A percentile compares a stretch with the other conserved stretches of the same genome.
These are phyloP conservation scores for Dryas octopetala DNA, from an alignment of 306 rosid genomes.

Conservation along the genomic window DNA sequence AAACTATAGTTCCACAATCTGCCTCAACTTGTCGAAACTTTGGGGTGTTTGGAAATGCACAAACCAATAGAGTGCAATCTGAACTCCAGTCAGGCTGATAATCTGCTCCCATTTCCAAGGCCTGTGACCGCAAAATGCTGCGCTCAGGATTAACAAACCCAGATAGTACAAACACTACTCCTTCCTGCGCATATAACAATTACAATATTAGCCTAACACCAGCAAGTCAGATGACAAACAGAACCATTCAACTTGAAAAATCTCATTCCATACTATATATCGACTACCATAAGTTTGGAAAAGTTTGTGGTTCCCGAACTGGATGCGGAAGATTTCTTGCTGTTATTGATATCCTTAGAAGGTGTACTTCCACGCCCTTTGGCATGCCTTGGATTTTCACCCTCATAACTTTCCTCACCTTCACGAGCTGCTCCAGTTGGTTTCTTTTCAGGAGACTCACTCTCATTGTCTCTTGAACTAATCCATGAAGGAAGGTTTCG, in stretches of 20 bases:
- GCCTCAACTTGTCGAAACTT: slow-evolving; percentile 91
- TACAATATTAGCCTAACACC: slow-evolving; percentile 15
- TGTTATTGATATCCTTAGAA: slow-evolving; percentile 27
- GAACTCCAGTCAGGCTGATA: slow-evolving; percentile 87
- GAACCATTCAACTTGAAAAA: slow-evolving; percentile 7
- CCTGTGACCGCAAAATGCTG: slow-evolving; percentile 70
- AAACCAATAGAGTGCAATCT: slow-evolving; percentile 77
- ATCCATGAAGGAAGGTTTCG: slow-evolving; percentile 73
- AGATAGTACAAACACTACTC: slow-evolving; percentile 85
- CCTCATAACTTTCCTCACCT: slow-evolving; percentile 31
- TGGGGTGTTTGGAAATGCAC: slow-evolving; percentile 90
- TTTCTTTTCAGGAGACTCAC: slow-evolving; percentile 37
- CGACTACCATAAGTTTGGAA: slow-evolving; percentile 64
- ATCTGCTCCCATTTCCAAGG: slow-evolving; percentile 95
- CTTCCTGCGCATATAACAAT: slow-evolving; percentile 60
- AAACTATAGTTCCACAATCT: slow-evolving; percentile 82
- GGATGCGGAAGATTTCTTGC: slow-evolving; percentile 35
- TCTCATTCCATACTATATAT: slow-evolving; percentile 2
- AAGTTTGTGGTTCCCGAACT: slow-evolving; percentile 40
- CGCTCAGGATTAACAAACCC: slow-evolving; percentile 97
- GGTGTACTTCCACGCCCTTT: slow-evolving; percentile 20
- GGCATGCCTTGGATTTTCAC: slow-evolving; percentile 33
- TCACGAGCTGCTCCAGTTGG: slow-evolving; percentile 33
- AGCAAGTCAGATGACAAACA: slow-evolving; percentile 7
- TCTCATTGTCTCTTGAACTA: slow-evolving; percentile 42